phyloP scores from a whole-genome alignment of 73 alveolate genomes.

The Symbiodinium natans region DNA sequence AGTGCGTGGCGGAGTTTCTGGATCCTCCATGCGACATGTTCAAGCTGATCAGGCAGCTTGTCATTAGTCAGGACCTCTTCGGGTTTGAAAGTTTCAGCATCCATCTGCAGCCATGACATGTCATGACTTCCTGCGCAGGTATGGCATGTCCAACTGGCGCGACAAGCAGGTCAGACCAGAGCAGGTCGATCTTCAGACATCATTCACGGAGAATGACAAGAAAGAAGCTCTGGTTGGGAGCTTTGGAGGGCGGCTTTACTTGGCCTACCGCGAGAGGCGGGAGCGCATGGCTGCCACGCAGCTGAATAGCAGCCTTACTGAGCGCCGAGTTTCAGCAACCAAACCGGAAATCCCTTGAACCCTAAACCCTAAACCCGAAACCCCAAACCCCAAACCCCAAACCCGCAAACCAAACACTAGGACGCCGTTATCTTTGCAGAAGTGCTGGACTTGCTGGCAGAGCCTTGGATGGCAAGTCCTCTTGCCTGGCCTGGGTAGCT shows the following conservation, averaged over 20 bases:
- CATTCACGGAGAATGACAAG: background rate
- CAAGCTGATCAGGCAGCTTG: background rate
- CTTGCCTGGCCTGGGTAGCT: too few relatives aligned
- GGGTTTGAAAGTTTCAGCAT: too few relatives aligned
- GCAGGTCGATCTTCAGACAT: background rate
- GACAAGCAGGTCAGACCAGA: slow-evolving; percentile 8
- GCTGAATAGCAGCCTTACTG: background rate
- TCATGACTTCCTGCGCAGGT: too few relatives aligned
- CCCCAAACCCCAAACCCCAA: too few relatives aligned
- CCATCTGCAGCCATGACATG: too few relatives aligned
- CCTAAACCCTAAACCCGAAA: too few relatives aligned
- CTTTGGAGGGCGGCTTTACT: background rate
- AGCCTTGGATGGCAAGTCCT: background rate
- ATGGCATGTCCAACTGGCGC: slow-evolving; percentile 4
- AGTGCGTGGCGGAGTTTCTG: slow-evolving; percentile 9
- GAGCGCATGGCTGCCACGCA: background rate
- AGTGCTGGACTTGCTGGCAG: slow-evolving; percentile 24
- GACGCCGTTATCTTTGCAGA: background rate
- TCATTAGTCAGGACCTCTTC: too few relatives aligned
- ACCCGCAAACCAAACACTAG: background rate
- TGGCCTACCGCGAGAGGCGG: background rate
- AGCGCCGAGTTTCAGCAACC: too few relatives aligned
- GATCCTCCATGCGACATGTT: background rate
- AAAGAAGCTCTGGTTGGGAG: slow-evolving; percentile 7
- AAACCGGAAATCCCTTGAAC: too few relatives aligned